Conservation (phyloP, 129 eudicot genomes). For the Ambrosia trifida region DNA sequence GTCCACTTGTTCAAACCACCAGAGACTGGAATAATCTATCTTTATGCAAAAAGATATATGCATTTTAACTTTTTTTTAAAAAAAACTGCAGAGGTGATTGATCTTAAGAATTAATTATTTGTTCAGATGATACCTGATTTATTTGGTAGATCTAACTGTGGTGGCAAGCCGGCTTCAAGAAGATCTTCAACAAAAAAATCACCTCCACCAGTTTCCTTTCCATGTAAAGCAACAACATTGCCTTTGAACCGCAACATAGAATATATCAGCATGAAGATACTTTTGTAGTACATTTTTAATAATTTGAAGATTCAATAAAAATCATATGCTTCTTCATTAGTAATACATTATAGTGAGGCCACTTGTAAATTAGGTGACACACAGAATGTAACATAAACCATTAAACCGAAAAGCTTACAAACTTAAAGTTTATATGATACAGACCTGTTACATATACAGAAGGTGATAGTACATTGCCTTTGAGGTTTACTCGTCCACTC, state of each 20-base stretch:
- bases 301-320: background rate
- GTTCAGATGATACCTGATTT: constrained; percentile 44
- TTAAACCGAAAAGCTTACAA: background rate
- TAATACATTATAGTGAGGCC: background rate
- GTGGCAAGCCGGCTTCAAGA: constrained; percentile 90
- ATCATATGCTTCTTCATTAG: background rate
- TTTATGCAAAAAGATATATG: background rate
- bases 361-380: constrained; percentile 10
- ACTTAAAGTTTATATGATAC: constrained; percentile 12
- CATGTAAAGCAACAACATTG: constrained; percentile 81
- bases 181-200: constrained; percentile 76
- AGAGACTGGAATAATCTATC: background rate
- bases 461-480: constrained; percentile 61
- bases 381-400: background rate
- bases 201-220: constrained; percentile 76
- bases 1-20: constrained; percentile 7
- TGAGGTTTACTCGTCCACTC: constrained; percentile 86
- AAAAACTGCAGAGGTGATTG: background rate
- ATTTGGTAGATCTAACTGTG: constrained; percentile 62
- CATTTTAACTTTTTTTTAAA: background rate
- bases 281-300: constrained; percentile 1
- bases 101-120: background rate
- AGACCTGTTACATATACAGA: constrained; percentile 88
- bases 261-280: constrained; percentile 8
- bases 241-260: constrained; percentile 47